Conservation (phyloP, 495 filamentous ascomycete species). For the Schizothecium vesticola region DNA sequence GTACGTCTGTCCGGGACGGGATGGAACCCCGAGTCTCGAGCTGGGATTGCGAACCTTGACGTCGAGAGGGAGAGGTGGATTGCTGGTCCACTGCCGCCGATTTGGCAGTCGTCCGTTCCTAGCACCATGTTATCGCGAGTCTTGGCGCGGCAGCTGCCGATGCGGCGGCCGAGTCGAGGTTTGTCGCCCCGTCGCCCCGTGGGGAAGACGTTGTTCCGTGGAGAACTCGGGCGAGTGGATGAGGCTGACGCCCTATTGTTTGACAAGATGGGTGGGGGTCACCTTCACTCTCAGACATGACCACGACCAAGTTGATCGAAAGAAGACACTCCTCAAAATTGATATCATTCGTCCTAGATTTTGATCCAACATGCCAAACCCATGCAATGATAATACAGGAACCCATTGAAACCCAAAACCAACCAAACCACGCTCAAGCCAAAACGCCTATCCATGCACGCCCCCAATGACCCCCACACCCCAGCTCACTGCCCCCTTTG, state of each 20-base stretch:
- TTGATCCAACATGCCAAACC: background rate
- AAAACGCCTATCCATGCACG: background rate
- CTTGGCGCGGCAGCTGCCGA: background rate
- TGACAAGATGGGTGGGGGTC: background rate
- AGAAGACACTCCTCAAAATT: background rate
- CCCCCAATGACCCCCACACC: background rate
- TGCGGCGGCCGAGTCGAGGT: background rate
- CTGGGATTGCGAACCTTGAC: background rate
- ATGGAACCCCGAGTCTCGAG: background rate
- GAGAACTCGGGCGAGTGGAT: background rate
- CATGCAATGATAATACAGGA: background rate
- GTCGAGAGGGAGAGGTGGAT: background rate
- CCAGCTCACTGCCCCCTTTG: conserved; percentile 26
- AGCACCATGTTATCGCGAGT: background rate
- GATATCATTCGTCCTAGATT: background rate
- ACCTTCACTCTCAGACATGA: background rate
- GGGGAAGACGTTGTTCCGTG: background rate
- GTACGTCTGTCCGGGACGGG: background rate
- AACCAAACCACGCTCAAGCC: background rate
- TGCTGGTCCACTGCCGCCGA: background rate
- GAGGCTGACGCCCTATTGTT: background rate
- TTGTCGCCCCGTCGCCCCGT: background rate
- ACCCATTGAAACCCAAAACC: background rate
- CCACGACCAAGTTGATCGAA: background rate
- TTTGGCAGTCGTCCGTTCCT: background rate